Percentiles rank a stretch among this genome's conserved stretches.
phyloP scores from a whole-genome alignment of 768 basidiomycete species.

The Suillus discolor region DNA sequence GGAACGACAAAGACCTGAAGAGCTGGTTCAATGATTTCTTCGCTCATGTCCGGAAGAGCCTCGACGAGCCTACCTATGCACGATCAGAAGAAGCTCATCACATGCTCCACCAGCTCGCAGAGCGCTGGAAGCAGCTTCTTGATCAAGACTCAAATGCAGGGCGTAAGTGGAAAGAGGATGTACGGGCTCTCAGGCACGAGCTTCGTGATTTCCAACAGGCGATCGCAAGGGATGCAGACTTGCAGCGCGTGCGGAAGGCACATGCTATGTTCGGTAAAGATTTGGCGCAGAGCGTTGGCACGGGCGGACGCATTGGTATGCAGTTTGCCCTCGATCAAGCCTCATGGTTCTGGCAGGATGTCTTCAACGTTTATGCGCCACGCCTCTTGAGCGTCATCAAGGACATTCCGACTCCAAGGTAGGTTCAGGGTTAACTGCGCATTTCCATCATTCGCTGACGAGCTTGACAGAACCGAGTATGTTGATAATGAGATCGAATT shows the following conservation, averaged over 20 bases:
- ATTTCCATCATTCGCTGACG: neutral
- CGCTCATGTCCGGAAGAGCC: conserved; percentile 42
- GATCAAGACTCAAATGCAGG: conserved; percentile 45
- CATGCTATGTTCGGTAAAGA: conserved; percentile 52
- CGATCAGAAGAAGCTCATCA: conserved; percentile 47
- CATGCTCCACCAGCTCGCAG: conserved; percentile 46
- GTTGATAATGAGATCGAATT: conserved; percentile 70
- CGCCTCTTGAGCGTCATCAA: conserved; percentile 52
- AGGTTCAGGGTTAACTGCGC: conserved; percentile 10
- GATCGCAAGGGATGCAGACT: conserved; percentile 50
- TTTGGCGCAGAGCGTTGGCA: conserved; percentile 44
- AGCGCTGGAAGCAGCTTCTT: conserved; percentile 52
- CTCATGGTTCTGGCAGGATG: conserved; percentile 80
- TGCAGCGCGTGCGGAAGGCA: conserved; percentile 48
- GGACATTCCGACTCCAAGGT: conserved; percentile 74
- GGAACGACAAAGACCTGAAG: conserved; percentile 54
- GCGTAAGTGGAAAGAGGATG: conserved; percentile 53
- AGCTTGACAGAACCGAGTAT: conserved; percentile 61
- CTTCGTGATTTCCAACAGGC: conserved; percentile 46
- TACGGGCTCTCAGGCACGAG: conserved; percentile 49
- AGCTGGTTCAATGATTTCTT: conserved; percentile 60
- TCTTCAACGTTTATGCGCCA: conserved; percentile 81
- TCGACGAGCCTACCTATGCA: conserved; percentile 55
- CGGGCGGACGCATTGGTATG: conserved; percentile 42
- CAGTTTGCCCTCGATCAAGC: conserved; percentile 60